Conservation (phyloP, 768 basidiomycete species). For the Leucogyrophana mollusca region DNA sequence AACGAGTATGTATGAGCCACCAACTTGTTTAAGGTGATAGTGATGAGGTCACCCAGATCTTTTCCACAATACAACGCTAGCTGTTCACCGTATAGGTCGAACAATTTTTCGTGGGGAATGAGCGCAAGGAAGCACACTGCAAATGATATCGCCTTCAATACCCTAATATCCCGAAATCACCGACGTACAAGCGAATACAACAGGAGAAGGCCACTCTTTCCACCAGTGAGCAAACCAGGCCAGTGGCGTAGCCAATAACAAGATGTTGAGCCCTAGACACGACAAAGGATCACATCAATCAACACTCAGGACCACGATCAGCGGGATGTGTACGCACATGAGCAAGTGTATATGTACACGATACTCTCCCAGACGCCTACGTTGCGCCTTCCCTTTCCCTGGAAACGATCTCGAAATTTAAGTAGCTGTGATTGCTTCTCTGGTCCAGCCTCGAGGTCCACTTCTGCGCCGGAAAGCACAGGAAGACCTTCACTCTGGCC, state of each 20-base stretch:
- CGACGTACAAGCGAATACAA: conserved; percentile 47
- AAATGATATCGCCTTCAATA: conserved; percentile 3
- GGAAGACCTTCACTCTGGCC: not conserved
- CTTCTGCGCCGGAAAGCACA: not conserved
- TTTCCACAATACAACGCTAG: conserved; percentile 48
- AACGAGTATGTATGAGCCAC: conserved; percentile 14
- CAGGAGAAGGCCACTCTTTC: conserved; percentile 16
- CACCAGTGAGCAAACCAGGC: conserved; percentile 60
- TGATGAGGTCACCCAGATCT: conserved; percentile 64
- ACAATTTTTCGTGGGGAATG: conserved; percentile 61
- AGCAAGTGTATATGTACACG: conserved; percentile 46
- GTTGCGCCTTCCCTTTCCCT: conserved; percentile 38
- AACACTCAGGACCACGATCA: too few species aligned
- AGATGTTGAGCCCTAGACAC: conserved; percentile 54
- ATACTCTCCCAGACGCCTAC: conserved; percentile 45
- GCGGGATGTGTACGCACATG: conserved; percentile 42
- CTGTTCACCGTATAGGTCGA: conserved; percentile 64
- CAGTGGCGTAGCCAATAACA: conserved; percentile 56
- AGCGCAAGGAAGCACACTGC: conserved; percentile 66
- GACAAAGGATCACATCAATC: not conserved
- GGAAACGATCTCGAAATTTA: conserved; percentile 6
- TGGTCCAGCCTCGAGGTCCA: conserved; percentile 1
- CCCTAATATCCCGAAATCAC: not conserved
- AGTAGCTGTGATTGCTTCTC: too few species aligned
- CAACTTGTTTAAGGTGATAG: conserved; percentile 66